Evolutionary conservation across 768 basidiomycete genomes (phyloP).

Genomic region (Panus rudis): DNA sequence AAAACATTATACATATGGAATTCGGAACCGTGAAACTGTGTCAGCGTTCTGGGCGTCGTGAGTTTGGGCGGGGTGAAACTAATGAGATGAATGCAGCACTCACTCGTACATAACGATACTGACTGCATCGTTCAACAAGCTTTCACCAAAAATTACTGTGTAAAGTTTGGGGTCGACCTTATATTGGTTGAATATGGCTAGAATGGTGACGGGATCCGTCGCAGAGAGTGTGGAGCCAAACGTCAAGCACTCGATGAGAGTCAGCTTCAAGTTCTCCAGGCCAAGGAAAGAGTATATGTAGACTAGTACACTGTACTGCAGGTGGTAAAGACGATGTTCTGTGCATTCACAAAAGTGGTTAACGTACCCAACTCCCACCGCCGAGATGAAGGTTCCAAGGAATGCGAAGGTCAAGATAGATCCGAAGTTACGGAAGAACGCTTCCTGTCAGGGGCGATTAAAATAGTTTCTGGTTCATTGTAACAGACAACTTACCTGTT

Average conservation of each 20-base stretch:
- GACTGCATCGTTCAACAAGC: constrained; percentile 95
- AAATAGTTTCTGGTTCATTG: not conserved
- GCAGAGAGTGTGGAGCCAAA: constrained; percentile 97
- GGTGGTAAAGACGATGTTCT: constrained; percentile 33
- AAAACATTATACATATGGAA: constrained; percentile 85
- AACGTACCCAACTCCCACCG: constrained; percentile 90
- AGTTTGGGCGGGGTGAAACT: not conserved
- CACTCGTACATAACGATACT: constrained; percentile 99
- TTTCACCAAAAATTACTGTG: constrained; percentile 95
- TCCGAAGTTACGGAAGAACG: constrained; percentile 98
- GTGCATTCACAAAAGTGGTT: not conserved
- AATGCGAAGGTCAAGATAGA: constrained; percentile 94
- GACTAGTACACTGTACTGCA: constrained; percentile 73
- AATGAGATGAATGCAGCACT: constrained; percentile 30
- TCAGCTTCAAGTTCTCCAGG: constrained; percentile 80
- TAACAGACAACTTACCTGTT: constrained; percentile 59
- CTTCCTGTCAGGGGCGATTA: constrained; percentile 51
- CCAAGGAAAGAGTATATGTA: constrained; percentile 94
- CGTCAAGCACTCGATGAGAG: constrained; percentile 86
- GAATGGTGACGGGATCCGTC: constrained; percentile 95
- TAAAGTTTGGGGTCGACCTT: constrained; percentile 99
- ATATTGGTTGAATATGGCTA: constrained; percentile 97
- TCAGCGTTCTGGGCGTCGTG: constrained; percentile 59
- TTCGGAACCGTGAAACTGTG: constrained; percentile 85
- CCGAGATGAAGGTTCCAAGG: constrained; percentile 91